These are phyloP conservation scores for Medicago ruthenica DNA, from an alignment of 306 rosid genomes.

Conservation along the genomic window DNA sequence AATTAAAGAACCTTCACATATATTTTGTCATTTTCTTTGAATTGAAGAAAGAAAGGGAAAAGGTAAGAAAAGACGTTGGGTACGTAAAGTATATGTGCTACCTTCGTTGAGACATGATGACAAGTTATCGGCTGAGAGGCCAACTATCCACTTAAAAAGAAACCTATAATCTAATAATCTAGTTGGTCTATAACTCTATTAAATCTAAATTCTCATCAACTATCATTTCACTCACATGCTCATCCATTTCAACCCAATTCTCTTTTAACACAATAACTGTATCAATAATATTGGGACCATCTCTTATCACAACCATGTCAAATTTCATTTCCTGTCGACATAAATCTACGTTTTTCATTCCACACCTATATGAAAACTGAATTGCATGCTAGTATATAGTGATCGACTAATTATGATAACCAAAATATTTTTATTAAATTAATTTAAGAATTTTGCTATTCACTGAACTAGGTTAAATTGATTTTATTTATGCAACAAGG, in stretches of 20 bases:
- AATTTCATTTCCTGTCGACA: background rate
- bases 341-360: too few species aligned
- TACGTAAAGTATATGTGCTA: conserved; percentile 38
- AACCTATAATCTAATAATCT: conserved; percentile 36
- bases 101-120: conserved; percentile 60
- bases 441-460: too few species aligned
- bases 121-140: conserved; percentile 54
- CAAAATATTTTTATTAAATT: too few species aligned
- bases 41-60: conserved; percentile 11
- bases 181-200: conserved; percentile 22
- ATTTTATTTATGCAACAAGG: too few species aligned
- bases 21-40: background rate
- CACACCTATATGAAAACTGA: background rate
- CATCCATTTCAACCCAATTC: conserved; percentile 28
- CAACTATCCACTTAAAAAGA: conserved; percentile 57
- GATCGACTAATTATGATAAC: background rate
- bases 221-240: conserved; percentile 67
- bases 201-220: conserved; percentile 46
- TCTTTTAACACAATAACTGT: conserved; percentile 8
- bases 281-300: conserved; percentile 31
- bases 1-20: background rate
- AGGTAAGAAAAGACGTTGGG: conserved; percentile 30
- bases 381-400: background rate
- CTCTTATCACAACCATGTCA: conserved; percentile 14
- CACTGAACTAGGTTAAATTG: too few species aligned